A percentile compares a stretch with the other conserved stretches of the same genome.
phyloP scores from a whole-genome alignment of 106 monocot genomes.

The Allium cepa region DNA sequence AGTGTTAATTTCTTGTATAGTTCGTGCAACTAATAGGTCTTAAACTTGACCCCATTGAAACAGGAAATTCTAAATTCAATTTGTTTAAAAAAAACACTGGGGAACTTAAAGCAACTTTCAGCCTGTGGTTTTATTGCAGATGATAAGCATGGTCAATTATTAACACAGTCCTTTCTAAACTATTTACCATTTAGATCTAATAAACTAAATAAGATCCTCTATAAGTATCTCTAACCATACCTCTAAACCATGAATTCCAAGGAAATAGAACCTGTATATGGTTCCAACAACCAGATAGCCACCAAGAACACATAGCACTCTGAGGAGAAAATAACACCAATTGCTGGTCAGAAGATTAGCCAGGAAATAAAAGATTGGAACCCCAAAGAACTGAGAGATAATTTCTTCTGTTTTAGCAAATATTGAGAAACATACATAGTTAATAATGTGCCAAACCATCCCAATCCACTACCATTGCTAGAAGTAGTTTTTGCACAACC shows the following conservation, averaged over 20 bases:
- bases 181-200: too few relatives aligned
- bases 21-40: too few relatives aligned
- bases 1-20: too few relatives aligned
- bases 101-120: too few relatives aligned
- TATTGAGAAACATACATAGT: constrained; percentile 41
- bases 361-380: constrained; percentile 4
- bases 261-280: constrained; percentile 70
- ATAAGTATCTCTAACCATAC: constrained; percentile 17
- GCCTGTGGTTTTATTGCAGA: too few relatives aligned
- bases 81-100: too few relatives aligned
- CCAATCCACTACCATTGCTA: constrained; percentile 40
- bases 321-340: constrained; percentile 10
- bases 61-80: too few relatives aligned
- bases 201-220: not conserved
- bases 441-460: constrained; percentile 85
- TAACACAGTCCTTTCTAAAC: too few relatives aligned
- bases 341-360: constrained; percentile 1
- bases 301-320: constrained; percentile 65
- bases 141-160: too few relatives aligned
- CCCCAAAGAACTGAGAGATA: not conserved
- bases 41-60: too few relatives aligned
- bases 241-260: constrained; percentile 70
- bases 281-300: constrained; percentile 65
- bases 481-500: constrained; percentile 72
- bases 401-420: not conserved